These are phyloP conservation scores for Naumovozyma castellii DNA, from an alignment of 805 yeast genomes.

Conservation along the genomic window DNA sequence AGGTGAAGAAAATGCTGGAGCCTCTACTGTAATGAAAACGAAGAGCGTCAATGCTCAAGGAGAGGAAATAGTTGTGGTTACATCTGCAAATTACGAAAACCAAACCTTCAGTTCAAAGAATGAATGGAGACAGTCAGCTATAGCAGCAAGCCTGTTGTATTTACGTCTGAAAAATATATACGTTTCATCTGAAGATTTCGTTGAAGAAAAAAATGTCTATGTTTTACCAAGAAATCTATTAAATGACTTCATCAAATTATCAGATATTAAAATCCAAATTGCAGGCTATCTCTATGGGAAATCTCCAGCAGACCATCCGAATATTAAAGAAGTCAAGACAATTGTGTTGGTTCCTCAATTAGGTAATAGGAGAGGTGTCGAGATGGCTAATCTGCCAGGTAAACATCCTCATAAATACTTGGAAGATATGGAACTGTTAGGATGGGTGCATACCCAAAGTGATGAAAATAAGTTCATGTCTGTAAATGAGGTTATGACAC, in stretches of 20 bases:
- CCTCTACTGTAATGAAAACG: slow-evolving; percentile 68
- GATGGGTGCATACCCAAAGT: slow-evolving; percentile 90
- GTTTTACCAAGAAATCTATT: slow-evolving; percentile 77
- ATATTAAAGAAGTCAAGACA: slow-evolving; percentile 67
- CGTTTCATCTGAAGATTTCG: slow-evolving; percentile 59
- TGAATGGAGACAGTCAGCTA: slow-evolving; percentile 86
- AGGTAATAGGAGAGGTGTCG: slow-evolving; percentile 59
- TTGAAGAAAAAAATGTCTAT: slow-evolving; percentile 50
- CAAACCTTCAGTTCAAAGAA: slow-evolving; percentile 71
- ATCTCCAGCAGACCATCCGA: slow-evolving; percentile 62
- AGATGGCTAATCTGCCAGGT: slow-evolving; percentile 39
- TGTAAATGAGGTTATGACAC: slow-evolving; percentile 62
- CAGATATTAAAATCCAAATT: slow-evolving; percentile 74
- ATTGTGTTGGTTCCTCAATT: slow-evolving; percentile 82
- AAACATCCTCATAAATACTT: slow-evolving; percentile 28
- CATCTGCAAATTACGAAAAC: slow-evolving; percentile 83
- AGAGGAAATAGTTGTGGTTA: slow-evolving; percentile 88
- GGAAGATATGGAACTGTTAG: slow-evolving; percentile 65
- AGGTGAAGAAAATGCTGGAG: slow-evolving; percentile 35
- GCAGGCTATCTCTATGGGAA: slow-evolving; percentile 74
- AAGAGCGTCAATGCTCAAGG: slow-evolving; percentile 89
- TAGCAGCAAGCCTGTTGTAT: slow-evolving; percentile 64
- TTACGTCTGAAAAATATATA: slow-evolving; percentile 68
- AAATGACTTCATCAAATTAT: slow-evolving; percentile 63
- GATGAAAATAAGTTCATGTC: slow-evolving; percentile 54